Evolutionary conservation across 2,329 filamentous ascomycete species (phyloP), one percentile per base, ranked within the genome.

Genomic region (Fusarium sp.): DNA sequence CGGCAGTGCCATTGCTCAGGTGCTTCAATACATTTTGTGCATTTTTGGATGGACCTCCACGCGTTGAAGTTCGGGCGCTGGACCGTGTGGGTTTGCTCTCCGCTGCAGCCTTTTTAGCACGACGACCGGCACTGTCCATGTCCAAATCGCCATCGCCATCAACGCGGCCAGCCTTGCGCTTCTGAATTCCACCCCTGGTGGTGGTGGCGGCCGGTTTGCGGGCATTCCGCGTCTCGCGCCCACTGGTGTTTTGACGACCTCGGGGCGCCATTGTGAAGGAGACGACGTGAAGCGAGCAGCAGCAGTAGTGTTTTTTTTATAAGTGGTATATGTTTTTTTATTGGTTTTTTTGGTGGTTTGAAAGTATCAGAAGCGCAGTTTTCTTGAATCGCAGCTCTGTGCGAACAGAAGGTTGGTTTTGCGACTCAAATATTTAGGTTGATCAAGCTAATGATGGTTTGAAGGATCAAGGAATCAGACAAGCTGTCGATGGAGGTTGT

Each of bases 101-200:
- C 20, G 71, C 65, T 27, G 75, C 53, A 27, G 75, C 41, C 70
- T 73, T 79, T 56, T 76, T 78, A n/a, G 75, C 63, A 58, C 79
- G 76, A 66, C 77, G 74, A 46, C 73, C 74, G 20, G 75, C 68
- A 47, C 76, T 77, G 66, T 84, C 84, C 87, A 89, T 89, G 32
- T 86, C 81, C n/a, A 89, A 80, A 70, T 89, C 87, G 32, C 87
- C 87, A 78, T 88, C 87, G 53, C 81, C 78, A 70, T 88, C 87
- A 48, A 81, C 74, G 63, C 79, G 82, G 5, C 73, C 65, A 44
- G 49, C 72, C 50, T 74, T 82, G 47, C 83, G 83, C 75, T 87
- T 88, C 20, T 80, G 77, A 54, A 88, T 83, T 30, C 86, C 86
- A 35, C 82, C 82, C 69, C 83, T 79, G 32, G 71, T 68, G n/a